Conservation (phyloP, 805 yeast genomes). For the Scheffersomyces amazonensis region DNA sequence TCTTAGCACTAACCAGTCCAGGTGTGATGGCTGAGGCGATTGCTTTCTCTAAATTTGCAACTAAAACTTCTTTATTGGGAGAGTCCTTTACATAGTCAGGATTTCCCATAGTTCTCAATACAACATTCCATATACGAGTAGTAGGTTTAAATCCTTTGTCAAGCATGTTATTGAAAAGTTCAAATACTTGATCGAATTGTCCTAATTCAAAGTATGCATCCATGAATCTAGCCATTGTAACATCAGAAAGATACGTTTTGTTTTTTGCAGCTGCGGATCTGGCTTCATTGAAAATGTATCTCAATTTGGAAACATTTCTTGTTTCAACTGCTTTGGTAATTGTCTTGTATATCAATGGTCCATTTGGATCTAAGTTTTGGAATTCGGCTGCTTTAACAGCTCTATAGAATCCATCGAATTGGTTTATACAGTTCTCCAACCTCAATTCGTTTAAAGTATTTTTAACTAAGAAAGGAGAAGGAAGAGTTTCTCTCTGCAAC, state of each 20-base stretch:
- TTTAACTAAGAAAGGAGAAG: slow-evolving; percentile 10
- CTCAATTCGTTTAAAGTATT: slow-evolving; percentile 1
- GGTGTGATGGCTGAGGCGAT: slow-evolving; percentile 25
- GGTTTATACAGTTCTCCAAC: not conserved
- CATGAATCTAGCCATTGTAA: slow-evolving; percentile 45
- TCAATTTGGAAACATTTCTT: slow-evolving; percentile 16
- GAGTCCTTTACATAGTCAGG: slow-evolving; percentile 18
- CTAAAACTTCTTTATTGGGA: slow-evolving; percentile 22
- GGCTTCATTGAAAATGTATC: slow-evolving; percentile 21
- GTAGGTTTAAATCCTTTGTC: slow-evolving; percentile 39
- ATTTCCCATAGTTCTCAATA: slow-evolving; percentile 48
- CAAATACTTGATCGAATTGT: slow-evolving; percentile 33
- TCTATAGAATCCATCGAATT: slow-evolving; percentile 5
- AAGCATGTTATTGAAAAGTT: slow-evolving; percentile 51
- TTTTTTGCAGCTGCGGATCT: slow-evolving; percentile 18
- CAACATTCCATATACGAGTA: slow-evolving; percentile 55
- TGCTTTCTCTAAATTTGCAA: slow-evolving; percentile 22
- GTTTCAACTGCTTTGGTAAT: slow-evolving; percentile 18
- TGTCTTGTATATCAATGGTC: slow-evolving; percentile 15
- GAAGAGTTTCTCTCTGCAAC: slow-evolving; percentile 20
- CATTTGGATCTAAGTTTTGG: slow-evolving; percentile 30
- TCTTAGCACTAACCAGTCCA: slow-evolving; percentile 45
- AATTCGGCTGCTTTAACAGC: slow-evolving; percentile 1
- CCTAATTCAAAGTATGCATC: slow-evolving; percentile 38
- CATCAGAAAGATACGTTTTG: slow-evolving; percentile 34